Evolutionary conservation across 345 rosid species (phyloP), one percentile per base, ranked within the genome.

Genomic region (Geranium rotundifolium): DNA sequence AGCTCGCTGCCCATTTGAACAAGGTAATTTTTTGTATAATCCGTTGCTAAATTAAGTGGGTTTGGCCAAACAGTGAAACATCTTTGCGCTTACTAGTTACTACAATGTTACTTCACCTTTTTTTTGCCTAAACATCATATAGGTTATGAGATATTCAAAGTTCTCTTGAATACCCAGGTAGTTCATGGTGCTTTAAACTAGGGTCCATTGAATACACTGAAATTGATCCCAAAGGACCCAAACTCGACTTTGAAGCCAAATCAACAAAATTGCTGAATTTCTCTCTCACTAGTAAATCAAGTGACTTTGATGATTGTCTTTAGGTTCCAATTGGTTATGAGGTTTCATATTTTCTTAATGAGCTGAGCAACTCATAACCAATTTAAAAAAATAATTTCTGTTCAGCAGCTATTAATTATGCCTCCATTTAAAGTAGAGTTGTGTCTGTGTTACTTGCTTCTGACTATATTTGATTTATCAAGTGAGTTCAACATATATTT

Each of bases 1-100:
- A 41, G 86, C 91, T 41, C 86, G 88, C 29, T 92, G 90, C 57
- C 85, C 95, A 59, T 89, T 89, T 41, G 97, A 92, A 72, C 97
- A 92, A 85, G 98, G 96, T 92, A 65, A 37, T 60, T 59, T 12
- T 50, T 34, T 34, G 41, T 4, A 34, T 34, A 34, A 4, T 34
- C 41, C 6, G 41, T 34, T 5, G 41, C 6, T 4, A 4, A 34
- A 8, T 34, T 34, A 34, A 34, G 41, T 34, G 41, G 41, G 41
- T 34, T 1, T 34, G 41, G 41, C 41, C 41, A 4, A 34, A 34
- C 14, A 0, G 16, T 46, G 52, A 29, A 1, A 29, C 4, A 34
- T 34, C 46, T 16, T 41, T 52, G 57, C n/a, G 57, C 7, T 55
- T 4, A 55, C 57, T 55, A 17, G n/a, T 17, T 55, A 4, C 17